phyloP scores from a whole-genome alignment of 352 stramenopile species.

The Phytophthora constricta region DNA sequence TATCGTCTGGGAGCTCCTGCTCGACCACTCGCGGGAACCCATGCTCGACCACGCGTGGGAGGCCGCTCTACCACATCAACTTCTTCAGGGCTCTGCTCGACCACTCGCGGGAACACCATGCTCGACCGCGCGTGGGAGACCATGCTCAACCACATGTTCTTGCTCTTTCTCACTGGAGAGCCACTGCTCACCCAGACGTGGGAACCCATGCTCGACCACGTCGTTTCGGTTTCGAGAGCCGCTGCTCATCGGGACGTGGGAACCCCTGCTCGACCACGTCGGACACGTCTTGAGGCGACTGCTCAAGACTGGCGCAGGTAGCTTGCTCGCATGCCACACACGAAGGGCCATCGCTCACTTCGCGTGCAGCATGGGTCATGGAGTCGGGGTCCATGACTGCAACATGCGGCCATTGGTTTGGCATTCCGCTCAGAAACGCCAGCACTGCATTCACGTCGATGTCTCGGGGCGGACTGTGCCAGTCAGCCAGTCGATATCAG shows the following conservation, averaged over 20 bases:
- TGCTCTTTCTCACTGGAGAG: too few species aligned
- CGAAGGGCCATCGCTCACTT: conserved; percentile 28
- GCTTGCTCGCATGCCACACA: conserved; percentile 6
- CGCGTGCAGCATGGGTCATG: neutral
- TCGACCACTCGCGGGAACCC: too few species aligned
- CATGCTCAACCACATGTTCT: too few species aligned
- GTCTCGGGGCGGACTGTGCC: conserved; percentile 17
- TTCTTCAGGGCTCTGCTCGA: neutral
- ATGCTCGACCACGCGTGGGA: conserved; percentile 11
- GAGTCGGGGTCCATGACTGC: conserved; percentile 23
- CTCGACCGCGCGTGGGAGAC: too few species aligned
- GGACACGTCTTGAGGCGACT: conserved; percentile 14
- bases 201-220: too few species aligned
- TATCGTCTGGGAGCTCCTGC: neutral
- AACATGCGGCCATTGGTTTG: conserved; percentile 15
- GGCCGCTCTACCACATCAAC: conserved; percentile 11
- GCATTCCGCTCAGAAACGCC: conserved; percentile 12
- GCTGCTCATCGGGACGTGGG: conserved; percentile 15
- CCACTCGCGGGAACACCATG: neutral
- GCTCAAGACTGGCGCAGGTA: conserved; percentile 16
- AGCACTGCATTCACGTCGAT: conserved; percentile 1
- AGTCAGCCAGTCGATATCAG: conserved; percentile 29
- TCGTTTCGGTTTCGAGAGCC: conserved; percentile 11
- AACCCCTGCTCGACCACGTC: conserved; percentile 5
- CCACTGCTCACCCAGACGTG: too few species aligned